Evolutionary conservation across 768 basidiomycete species (phyloP).

Genomic region (Cyclocybe aegerita): DNA sequence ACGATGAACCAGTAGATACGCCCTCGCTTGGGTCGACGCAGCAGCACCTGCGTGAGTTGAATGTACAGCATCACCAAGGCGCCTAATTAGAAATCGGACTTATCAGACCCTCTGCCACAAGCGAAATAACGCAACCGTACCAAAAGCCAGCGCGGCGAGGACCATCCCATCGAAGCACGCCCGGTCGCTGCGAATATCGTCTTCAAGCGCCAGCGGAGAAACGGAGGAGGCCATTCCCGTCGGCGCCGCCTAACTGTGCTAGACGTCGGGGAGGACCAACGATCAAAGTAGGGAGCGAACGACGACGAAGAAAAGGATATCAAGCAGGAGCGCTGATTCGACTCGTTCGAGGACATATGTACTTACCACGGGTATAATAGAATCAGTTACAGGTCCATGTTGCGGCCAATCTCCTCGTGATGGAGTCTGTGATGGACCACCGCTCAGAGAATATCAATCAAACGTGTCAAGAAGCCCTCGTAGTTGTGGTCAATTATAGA

Average conservation of each 20-base stretch:
- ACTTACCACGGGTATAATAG: conserved; percentile 15
- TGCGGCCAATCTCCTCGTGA: conserved; percentile 9
- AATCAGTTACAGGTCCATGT: conserved; percentile 1
- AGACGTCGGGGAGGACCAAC: too few relatives aligned
- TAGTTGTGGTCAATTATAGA: too few relatives aligned
- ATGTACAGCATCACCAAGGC: conserved; percentile 39
- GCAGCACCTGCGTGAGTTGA: conserved; percentile 33
- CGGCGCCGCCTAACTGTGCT: too few relatives aligned
- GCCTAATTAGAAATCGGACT: conserved; percentile 21
- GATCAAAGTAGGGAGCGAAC: not conserved
- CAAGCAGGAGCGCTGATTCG: conserved; percentile 7
- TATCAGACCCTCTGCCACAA: not conserved
- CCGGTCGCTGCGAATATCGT: conserved; percentile 13
- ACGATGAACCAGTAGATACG: conserved; percentile 32
- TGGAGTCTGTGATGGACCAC: conserved; percentile 1
- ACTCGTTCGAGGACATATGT: not conserved
- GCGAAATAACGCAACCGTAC: conserved; percentile 14
- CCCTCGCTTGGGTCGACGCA: conserved; percentile 34
- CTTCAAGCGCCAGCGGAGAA: not conserved
- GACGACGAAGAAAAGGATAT: conserved; percentile 3
- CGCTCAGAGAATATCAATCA: too few relatives aligned
- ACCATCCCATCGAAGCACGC: conserved; percentile 34
- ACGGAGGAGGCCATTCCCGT: not conserved
- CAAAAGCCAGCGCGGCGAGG: conserved; percentile 32
- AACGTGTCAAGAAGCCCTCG: too few relatives aligned